Conservation (phyloP, 1,284 basidiomycete genomes). For the Sphagnurus paluster region DNA sequence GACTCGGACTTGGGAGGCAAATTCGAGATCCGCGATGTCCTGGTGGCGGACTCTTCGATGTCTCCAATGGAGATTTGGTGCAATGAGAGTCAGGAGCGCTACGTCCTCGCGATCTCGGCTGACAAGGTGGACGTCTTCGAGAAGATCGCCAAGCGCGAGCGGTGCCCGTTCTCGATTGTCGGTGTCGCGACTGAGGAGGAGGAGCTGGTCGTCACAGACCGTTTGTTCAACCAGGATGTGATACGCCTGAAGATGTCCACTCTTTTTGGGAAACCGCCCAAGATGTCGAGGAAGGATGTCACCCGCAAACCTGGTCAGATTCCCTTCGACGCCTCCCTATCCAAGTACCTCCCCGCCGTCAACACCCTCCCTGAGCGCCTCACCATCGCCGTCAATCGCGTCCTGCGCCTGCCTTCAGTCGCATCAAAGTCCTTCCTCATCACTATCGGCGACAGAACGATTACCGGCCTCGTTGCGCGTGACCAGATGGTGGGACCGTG, state of each 20-base stretch:
- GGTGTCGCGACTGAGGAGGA: constrained; percentile 84
- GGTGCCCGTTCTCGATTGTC: constrained; percentile 92
- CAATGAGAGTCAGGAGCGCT: constrained; percentile 98
- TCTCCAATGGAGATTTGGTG: constrained; percentile 99
- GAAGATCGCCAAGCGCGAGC: constrained; percentile 81
- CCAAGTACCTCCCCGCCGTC: constrained; percentile 58
- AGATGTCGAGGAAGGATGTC: constrained; percentile 81
- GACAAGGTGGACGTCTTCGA: constrained; percentile 66
- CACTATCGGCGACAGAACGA: constrained; percentile 94
- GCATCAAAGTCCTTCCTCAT: constrained; percentile 97
- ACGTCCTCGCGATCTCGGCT: constrained; percentile 86
- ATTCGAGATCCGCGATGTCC: constrained; percentile 95
- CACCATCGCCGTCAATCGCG: constrained; percentile 66
- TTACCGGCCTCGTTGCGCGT: constrained; percentile 92
- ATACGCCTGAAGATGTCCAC: constrained; percentile 94
- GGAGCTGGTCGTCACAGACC: constrained; percentile 88
- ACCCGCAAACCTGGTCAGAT: constrained; percentile 50
- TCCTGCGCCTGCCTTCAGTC: constrained; percentile 90
- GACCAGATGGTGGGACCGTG: constrained; percentile 99
- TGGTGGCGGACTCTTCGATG: constrained; percentile 91
- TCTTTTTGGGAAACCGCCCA: constrained; percentile 95
- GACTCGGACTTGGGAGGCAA: constrained; percentile 88
- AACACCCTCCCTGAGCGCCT: constrained; percentile 45
- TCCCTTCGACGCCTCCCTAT: constrained; percentile 75
- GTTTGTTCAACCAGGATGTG: constrained; percentile 77